A percentile compares a stretch with the other conserved stretches of the same genome.
phyloP scores from a whole-genome alignment of 2,329 filamentous ascomycete species.

The Cercospora beticola region DNA sequence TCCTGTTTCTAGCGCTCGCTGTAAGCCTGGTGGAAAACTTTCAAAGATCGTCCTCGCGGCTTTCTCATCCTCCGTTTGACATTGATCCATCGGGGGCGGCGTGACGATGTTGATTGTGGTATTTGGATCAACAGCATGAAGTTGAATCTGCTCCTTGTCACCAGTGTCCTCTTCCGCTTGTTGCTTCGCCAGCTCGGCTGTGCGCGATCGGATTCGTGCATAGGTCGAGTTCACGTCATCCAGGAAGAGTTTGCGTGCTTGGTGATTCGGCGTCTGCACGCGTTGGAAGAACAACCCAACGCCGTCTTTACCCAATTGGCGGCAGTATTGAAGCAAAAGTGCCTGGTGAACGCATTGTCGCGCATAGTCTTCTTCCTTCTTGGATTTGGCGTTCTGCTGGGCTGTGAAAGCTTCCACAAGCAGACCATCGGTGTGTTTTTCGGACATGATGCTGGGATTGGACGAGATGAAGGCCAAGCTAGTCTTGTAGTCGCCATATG shows the following conservation, averaged over 20 bases:
- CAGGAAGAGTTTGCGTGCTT: constrained; percentile 85
- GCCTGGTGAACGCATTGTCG: constrained; percentile 91
- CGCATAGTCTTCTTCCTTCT: constrained; percentile 59
- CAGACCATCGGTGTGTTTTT: constrained; percentile 86
- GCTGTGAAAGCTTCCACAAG: constrained; percentile 89
- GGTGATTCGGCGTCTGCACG: constrained; percentile 83
- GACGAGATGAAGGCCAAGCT: constrained; percentile 74
- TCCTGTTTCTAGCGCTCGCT: constrained; percentile 81
- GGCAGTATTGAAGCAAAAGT: constrained; percentile 89
- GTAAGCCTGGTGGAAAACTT: constrained; percentile 75
- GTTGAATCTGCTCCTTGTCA: constrained; percentile 92
- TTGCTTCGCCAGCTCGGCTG: constrained; percentile 68
- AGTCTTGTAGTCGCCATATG: constrained; percentile 68
- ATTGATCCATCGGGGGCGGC: constrained; percentile 70
- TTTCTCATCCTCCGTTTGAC: constrained; percentile 60
- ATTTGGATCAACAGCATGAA: constrained; percentile 86
- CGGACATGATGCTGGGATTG: constrained; percentile 74
- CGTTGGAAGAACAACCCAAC: constrained; percentile 94
- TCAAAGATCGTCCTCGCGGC: constrained; percentile 76
- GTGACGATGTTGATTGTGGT: constrained; percentile 91
- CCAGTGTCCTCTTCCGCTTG: constrained; percentile 54
- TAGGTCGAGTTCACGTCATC: constrained; percentile 93
- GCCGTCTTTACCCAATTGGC: constrained; percentile 81
- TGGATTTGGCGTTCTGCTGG: constrained; percentile 66
- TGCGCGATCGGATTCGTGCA: constrained; percentile 72